A percentile compares a stretch with the other conserved stretches of the same genome.
Conservation (phyloP, 2,329 filamentous ascomycete species). For the Tolypocladium capitatum region DNA sequence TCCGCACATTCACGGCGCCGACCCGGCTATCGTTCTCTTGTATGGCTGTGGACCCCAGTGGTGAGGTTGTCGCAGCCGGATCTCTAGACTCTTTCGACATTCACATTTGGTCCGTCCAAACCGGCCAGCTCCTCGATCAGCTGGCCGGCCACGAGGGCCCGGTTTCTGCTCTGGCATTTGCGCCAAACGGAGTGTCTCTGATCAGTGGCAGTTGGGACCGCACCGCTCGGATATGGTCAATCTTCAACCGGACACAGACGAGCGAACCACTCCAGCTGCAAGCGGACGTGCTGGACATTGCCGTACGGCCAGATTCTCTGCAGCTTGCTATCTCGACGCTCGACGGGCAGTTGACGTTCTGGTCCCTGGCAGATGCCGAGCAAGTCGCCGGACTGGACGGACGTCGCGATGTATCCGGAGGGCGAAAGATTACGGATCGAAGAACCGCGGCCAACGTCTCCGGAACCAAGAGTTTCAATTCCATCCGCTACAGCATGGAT, state of each 20-base stretch:
- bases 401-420: slow-evolving; percentile 82
- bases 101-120: slow-evolving; percentile 97
- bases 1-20: slow-evolving; percentile 91
- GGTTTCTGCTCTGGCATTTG: slow-evolving; percentile 76
- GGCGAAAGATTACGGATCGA: slow-evolving; percentile 76
- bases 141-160: slow-evolving; percentile 89
- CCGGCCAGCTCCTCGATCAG: slow-evolving; percentile 83
- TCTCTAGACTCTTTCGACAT: slow-evolving; percentile 95
- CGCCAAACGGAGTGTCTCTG: slow-evolving; percentile 70
- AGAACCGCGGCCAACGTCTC: slow-evolving; percentile 82
- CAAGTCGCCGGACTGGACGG: slow-evolving; percentile 82
- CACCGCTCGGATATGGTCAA: slow-evolving; percentile 90
- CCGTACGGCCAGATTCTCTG: slow-evolving; percentile 77
- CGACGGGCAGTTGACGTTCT: slow-evolving; percentile 90
- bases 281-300: slow-evolving; percentile 76
- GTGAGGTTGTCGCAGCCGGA: slow-evolving; percentile 89
- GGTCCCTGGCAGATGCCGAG: slow-evolving; percentile 77
- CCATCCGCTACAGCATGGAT: slow-evolving; percentile 83
- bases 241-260: slow-evolving; percentile 87
- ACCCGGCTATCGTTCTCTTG: slow-evolving; percentile 85
- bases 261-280: slow-evolving; percentile 88
- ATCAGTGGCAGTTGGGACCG: slow-evolving; percentile 95
- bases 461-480: slow-evolving; percentile 80
- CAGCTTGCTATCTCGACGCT: slow-evolving; percentile 87
- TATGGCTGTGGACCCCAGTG: slow-evolving; percentile 90